Percentiles rank a stretch among this genome's conserved stretches.
phyloP scores from a whole-genome alignment of 371 early-diverging fungal genomes.

The Lichtheimia corymbifera region DNA sequence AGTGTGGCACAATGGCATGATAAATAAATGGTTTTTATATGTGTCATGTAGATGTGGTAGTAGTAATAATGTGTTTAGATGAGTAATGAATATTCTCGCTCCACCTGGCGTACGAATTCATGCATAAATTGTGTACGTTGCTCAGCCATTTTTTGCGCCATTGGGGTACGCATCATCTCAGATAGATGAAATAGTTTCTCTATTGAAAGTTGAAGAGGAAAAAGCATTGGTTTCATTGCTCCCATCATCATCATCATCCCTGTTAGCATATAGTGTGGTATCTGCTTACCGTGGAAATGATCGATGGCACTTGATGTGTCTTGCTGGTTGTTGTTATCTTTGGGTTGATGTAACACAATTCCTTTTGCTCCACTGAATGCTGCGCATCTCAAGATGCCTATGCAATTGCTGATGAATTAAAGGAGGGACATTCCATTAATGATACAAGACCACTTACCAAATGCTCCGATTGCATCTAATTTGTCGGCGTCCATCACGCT shows the following conservation, averaged over 20 bases:
- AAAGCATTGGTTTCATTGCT: neutral
- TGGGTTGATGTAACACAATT: conserved; percentile 60
- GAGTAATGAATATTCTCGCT: conserved; percentile 41
- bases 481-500: conserved; percentile 85
- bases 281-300: conserved; percentile 66
- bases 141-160: conserved; percentile 54
- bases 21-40: no score
- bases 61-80: conserved; percentile 3
- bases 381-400: conserved; percentile 71
- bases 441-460: conserved; percentile 42
- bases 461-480: conserved; percentile 82
- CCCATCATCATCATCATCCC: no score
- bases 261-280: neutral
- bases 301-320: conserved; percentile 61
- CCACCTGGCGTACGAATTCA: conserved; percentile 50
- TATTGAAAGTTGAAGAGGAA: conserved; percentile 9
- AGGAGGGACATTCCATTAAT: neutral
- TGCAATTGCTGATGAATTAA: neutral
- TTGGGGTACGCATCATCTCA: conserved; percentile 60
- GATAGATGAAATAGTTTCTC: conserved; percentile 67
- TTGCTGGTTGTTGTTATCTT: conserved; percentile 43
- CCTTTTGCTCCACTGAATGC: conserved; percentile 72
- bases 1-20: no score
- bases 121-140: conserved; percentile 58
- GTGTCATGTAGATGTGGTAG: no score